Base-by-base conservation (phyloP, 306 rosid genomes). In the Mucuna pruriens region DNA sequence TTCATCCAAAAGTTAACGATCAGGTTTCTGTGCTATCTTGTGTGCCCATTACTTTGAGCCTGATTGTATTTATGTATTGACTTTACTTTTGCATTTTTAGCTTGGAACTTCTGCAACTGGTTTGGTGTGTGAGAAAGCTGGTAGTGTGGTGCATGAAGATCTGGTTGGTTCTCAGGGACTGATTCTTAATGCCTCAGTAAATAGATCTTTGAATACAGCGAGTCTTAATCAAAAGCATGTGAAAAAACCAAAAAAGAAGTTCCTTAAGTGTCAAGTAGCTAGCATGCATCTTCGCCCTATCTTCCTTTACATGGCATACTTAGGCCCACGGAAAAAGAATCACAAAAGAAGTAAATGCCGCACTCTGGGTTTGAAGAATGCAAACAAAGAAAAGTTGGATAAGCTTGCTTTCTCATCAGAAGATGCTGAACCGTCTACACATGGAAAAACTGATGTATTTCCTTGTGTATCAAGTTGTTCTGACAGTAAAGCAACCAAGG, bases 391-490 rank as follows among this genome's bases (percentile, higher is more conserved):
- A 48, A 80, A 79, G 55, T 17, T 80, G 75, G 80, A 80, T 45
- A 84, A 60, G 48, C 54, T 58, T 69, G 49, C 79, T 77, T 25
- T 49, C 17, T 75, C 83, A 58, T 85, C 92, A 45, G 92, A 88
- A 34, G 93, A 87, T 74, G n/a, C 48, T 48, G 90, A 84, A 69
- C 93, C 94, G 62, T 91, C 93, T 74, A 92, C 88, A 25, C 63
- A 86, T 51, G 90, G 84, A 45, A 83, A 79, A 67, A 61, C 86
- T 63, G 64, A 23, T 52, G 78, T 72, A 44, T 13, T 60, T 66
- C 26, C 82, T 52, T 55, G 69, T 12, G 71, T 12, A 22, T 61
- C 83, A 29, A 42, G 80, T 57, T 49, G 25, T 75, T 51, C 73
- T 38, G 74, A 68, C 36, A 89, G 84, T 77, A 89, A 79, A 80